These are phyloP conservation scores for Salix viminalis DNA, from an alignment of 345 rosid genomes.

Conservation along the genomic window DNA sequence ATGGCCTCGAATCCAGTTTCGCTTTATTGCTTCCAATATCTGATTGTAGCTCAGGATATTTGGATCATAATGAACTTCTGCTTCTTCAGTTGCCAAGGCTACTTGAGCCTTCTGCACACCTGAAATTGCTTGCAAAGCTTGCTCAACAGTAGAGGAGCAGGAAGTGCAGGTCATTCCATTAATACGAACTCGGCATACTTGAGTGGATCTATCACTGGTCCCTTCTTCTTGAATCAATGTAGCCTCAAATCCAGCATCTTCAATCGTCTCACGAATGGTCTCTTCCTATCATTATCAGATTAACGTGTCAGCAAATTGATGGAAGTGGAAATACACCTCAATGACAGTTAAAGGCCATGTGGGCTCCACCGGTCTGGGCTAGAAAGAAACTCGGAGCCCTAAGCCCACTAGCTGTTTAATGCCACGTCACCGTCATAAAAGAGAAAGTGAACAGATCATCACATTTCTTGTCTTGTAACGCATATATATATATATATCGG, in stretches of 20 bases:
- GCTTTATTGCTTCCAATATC: conserved; percentile 44
- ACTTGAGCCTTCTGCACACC: conserved; percentile 77
- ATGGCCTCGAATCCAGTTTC: conserved; percentile 69
- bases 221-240: conserved; percentile 53
- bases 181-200: conserved; percentile 65
- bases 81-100: conserved; percentile 90
- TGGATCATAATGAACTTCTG: conserved; percentile 67
- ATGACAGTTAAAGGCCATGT: background rate
- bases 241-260: conserved; percentile 82
- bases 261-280: conserved; percentile 75
- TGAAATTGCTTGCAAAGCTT: conserved; percentile 47
- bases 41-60: conserved; percentile 33
- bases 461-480: too few relatives aligned
- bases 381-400: too few relatives aligned
- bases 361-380: too few relatives aligned
- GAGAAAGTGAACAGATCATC: too few relatives aligned
- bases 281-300: conserved; percentile 47
- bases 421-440: too few relatives aligned
- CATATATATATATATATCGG: too few relatives aligned
- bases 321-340: background rate
- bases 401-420: too few relatives aligned
- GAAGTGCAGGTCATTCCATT: conserved; percentile 91
- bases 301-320: background rate
- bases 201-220: conserved; percentile 42
- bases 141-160: conserved; percentile 70